A percentile compares a stretch with the other conserved stretches of the same genome.
phyloP scores from a whole-genome alignment of 306 rosid species.

The Trifolium repens region DNA sequence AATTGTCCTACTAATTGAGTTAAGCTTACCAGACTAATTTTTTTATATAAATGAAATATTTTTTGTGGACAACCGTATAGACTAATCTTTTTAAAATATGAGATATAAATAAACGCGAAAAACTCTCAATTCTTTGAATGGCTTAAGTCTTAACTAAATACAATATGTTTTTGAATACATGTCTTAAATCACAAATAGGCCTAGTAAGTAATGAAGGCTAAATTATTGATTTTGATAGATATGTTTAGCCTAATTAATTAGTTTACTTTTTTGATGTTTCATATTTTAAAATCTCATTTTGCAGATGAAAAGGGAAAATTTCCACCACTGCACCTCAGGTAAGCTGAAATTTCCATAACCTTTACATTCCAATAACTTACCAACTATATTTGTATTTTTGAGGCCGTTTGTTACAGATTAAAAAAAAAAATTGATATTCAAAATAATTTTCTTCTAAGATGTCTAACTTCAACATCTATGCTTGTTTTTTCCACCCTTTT shows the following conservation, averaged over 20 bases:
- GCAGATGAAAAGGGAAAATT: slow-evolving; percentile 70
- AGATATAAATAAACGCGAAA: no score
- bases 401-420: no score
- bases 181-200: not conserved
- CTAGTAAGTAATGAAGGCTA: no score
- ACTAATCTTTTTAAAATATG: no score
- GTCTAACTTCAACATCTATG: slow-evolving; percentile 37
- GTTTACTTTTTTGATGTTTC: slow-evolving; percentile 26
- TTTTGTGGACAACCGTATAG: no score
- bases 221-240: not conserved
- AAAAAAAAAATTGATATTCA: not conserved
- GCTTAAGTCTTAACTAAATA: not conserved
- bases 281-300: slow-evolving; percentile 31
- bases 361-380: slow-evolving; percentile 2
- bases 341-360: slow-evolving; percentile 36
- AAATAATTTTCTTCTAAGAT: slow-evolving; percentile 15
- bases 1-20: no score
- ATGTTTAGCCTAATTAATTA: not conserved
- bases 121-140: not conserved
- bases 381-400: slow-evolving; percentile 17
- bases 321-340: slow-evolving; percentile 59
- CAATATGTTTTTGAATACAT: not conserved
- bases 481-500: slow-evolving; percentile 36
- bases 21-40: no score
- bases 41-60: no score